These are phyloP conservation scores for Arachis monticola DNA, from an alignment of 331 rosid genomes.

Conservation along the genomic window DNA sequence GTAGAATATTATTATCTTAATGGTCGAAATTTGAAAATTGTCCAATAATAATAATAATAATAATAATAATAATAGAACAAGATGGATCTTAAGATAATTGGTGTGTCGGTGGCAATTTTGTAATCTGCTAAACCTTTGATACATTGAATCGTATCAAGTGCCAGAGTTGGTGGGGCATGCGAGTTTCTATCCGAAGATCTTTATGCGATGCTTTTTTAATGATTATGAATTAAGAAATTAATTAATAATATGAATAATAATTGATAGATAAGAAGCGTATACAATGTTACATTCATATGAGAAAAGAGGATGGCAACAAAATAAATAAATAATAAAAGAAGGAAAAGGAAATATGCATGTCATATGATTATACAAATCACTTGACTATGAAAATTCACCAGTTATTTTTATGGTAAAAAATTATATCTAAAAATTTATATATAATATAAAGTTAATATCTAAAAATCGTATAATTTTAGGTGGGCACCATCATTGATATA, in stretches of 20 bases:
- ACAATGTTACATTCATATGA: neutral
- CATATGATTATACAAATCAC: no score
- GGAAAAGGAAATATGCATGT: neutral
- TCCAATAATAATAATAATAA: neutral
- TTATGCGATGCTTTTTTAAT: neutral
- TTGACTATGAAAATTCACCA: no score
- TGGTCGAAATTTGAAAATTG: neutral
- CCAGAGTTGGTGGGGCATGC: neutral
- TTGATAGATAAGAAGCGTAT: neutral
- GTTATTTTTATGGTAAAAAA: no score
- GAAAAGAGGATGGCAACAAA: neutral
- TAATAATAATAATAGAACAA: neutral
- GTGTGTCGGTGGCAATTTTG: slow-evolving; percentile 1
- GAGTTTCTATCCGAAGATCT: neutral
- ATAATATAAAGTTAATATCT: no score
- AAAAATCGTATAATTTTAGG: no score
- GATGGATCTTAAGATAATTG: neutral
- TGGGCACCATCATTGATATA: neutral
- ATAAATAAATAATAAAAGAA: neutral
- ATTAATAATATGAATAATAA: no score
- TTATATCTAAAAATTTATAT: no score
- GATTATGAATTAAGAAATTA: neutral
- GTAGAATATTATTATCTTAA: neutral
- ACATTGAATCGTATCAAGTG: neutral
- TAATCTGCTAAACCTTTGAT: neutral